phyloP scores from a whole-genome alignment of 257 asterid genomes.

The Solanum sitiens region DNA sequence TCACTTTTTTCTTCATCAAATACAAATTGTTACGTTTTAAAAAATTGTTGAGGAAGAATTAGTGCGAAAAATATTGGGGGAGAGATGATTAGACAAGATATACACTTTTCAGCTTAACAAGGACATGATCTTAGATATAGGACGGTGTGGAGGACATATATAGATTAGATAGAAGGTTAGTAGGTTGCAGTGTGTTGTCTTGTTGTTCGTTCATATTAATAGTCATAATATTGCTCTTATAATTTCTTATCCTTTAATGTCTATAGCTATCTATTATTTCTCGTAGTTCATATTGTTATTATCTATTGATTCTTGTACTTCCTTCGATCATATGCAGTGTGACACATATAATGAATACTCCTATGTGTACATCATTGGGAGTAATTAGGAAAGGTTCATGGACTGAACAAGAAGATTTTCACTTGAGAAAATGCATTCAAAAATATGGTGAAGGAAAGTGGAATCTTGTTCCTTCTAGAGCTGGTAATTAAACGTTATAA shows the following conservation, averaged over 20 bases:
- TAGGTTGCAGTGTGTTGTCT: not conserved
- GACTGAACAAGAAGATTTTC: constrained; percentile 14
- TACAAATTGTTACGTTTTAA: too few species aligned
- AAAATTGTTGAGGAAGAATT: not conserved
- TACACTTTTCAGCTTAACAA: too few species aligned
- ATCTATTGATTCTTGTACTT: not conserved
- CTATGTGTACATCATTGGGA: not conserved
- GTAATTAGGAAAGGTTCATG: constrained; percentile 10
- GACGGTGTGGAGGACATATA: not conserved
- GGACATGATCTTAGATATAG: too few species aligned
- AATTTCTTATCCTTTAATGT: not conserved
- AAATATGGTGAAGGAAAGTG: constrained; percentile 18
- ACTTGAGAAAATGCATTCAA: constrained; percentile 2
- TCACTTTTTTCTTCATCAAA: too few species aligned
- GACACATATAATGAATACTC: not conserved
- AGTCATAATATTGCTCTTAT: not conserved
- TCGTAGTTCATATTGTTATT: not conserved
- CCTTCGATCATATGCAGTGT: not conserved
- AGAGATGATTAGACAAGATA: not conserved
- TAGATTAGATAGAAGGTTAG: too few species aligned
- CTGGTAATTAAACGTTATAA: not conserved
- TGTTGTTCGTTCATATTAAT: not conserved
- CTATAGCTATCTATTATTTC: not conserved
- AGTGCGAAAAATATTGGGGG: too few species aligned
- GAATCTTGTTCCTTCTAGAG: constrained; percentile 6